phyloP scores from a whole-genome alignment of 495 filamentous ascomycete genomes.

The Penicillium manginii region DNA sequence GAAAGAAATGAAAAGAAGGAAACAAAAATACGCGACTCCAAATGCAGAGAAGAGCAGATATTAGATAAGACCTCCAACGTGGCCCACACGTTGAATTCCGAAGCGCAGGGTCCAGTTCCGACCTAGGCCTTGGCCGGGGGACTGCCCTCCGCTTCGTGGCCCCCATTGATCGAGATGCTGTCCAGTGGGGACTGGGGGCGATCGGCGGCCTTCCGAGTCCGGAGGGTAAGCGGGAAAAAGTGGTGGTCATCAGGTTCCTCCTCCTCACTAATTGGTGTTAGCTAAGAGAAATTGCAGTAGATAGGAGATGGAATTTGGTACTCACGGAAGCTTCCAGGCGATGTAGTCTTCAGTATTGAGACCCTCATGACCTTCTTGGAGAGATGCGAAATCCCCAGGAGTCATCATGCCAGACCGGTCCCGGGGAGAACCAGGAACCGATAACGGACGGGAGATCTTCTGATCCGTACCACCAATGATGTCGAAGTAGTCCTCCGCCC shows the following conservation, averaged over 20 bases:
- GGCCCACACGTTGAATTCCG: neutral
- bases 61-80: constrained; percentile 6
- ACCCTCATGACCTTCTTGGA: constrained; percentile 93
- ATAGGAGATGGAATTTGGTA: constrained; percentile 25
- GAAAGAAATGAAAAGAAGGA: constrained; percentile 13
- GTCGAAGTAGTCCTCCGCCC: constrained; percentile 73
- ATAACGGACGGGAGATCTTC: constrained; percentile 92
- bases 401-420: constrained; percentile 98
- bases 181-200: constrained; percentile 47
- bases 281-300: no score
- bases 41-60: constrained; percentile 16
- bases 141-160: constrained; percentile 6
- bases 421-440: constrained; percentile 87
- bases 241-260: constrained; percentile 96
- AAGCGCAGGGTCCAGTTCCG: neutral
- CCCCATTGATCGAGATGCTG: constrained; percentile 43
- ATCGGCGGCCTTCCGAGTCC: constrained; percentile 45
- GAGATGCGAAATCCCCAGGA: constrained; percentile 92
- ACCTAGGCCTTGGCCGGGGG: constrained; percentile 17
- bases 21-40: constrained; percentile 11
- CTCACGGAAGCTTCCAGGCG: constrained; percentile 97
- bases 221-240: constrained; percentile 84
- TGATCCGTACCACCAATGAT: constrained; percentile 88
- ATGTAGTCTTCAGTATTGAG: constrained; percentile 97
- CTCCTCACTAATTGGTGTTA: constrained; percentile 67